Conservation (phyloP, 1,284 basidiomycete species). For the Ustilago shanxiensis region DNA sequence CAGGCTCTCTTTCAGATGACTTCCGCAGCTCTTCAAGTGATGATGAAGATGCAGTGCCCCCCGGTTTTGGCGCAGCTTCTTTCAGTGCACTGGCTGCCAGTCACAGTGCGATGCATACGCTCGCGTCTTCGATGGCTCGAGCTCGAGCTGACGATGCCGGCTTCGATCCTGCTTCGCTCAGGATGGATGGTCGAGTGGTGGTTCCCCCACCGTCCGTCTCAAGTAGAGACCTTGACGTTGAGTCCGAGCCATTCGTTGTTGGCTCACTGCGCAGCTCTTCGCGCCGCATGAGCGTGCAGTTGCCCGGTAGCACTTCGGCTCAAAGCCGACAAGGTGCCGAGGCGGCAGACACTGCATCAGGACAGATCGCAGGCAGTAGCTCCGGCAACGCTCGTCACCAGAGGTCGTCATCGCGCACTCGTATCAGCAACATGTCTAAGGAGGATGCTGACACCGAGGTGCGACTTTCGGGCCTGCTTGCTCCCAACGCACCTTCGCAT, state of each 20-base stretch:
- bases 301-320: conserved; percentile 12
- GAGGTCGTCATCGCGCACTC: conserved; percentile 47
- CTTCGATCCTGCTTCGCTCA: conserved; percentile 62
- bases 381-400: conserved; percentile 23
- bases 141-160: conserved; percentile 39
- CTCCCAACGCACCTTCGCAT: conserved; percentile 65
- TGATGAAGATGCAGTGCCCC: conserved; percentile 41
- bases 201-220: conserved; percentile 29
- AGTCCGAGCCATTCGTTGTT: conserved; percentile 41
- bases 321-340: conserved; percentile 24
- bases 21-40: conserved; percentile 43
- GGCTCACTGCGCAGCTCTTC: conserved; percentile 44
- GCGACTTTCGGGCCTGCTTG: conserved; percentile 58
- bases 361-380: conserved; percentile 13
- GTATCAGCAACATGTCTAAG: conserved; percentile 51
- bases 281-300: conserved; percentile 47
- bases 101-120: conserved; percentile 46
- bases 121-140: conserved; percentile 40
- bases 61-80: conserved; percentile 55
- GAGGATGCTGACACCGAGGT: conserved; percentile 50
- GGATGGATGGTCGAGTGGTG: conserved; percentile 55
- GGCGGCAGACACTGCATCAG: neutral
- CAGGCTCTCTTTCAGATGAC: conserved; percentile 39
- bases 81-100: conserved; percentile 56
- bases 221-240: conserved; percentile 26